Evolutionary conservation across 352 stramenopile genomes (phyloP), one percentile per base, ranked within the genome.

Genomic region (Thalassiosira mediterranea): DNA sequence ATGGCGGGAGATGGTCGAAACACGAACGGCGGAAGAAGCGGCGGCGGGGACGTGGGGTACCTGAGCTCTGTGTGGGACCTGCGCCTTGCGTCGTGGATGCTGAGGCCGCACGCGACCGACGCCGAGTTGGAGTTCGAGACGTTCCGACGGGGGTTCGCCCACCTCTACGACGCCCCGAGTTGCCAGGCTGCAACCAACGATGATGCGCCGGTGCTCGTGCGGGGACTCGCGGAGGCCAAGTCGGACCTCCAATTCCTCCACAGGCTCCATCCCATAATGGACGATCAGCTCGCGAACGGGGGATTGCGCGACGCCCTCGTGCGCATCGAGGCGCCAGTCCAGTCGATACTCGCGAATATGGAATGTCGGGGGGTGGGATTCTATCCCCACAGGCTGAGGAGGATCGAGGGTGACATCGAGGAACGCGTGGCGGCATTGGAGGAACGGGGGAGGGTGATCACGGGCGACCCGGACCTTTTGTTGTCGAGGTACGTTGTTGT

Each of bases 281-380:
- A 75, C 38, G 4, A 61, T 3, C 60, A 68, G 48, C 19, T 85
- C 5, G 40, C 56, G 42, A 21, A 54, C n/a, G 70, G 71, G 3
- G 60, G 68, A 26, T 49, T 87, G n/a, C 11, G 46, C n/a, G 54
- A 56, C 31, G 59, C 73, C 31, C 61, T 82, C 19, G 52, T 81
- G 29, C 23, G 72, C 11, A 84, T 87, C 38, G 79, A 87, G 46
- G 46, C 57, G 42, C 79, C 79, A 4, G 46, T 84, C 1, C 65
- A 79, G 40, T 74, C 60, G 21, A 73, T 87, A 40, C 60, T 87
- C 3, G 34, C 79, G 8, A 58, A 52, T 7, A 83, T 87, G 74
- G 79, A 87, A 59, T 79, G 66, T 68, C 57, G 64, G 52, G 79
- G 79, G 7, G 71, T 87, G 21, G 74, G 44, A 10, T 82, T 84